Evolutionary conservation across 148 eudicot species (phyloP), one percentile per base, ranked within the genome.

Genomic region (Chenopodium formosanum): DNA sequence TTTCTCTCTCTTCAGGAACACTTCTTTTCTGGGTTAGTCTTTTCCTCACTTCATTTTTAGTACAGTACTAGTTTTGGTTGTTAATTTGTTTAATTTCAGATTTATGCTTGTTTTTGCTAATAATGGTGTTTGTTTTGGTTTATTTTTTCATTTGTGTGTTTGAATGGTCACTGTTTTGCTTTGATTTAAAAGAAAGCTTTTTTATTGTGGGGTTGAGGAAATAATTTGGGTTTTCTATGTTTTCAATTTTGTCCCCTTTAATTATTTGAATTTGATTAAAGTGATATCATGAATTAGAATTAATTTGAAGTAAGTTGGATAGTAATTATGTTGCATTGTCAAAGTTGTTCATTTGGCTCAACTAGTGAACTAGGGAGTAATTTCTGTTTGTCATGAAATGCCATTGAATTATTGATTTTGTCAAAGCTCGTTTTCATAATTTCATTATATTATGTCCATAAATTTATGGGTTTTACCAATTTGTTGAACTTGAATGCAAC

Each of bases 21-120:
- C 25, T 1, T 62, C 10, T n/a, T 73, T 52, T 50, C 60, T 73
- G 19, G 79, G 75, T 52, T 66, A 23, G 79, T 66, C 52, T 75
- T 29, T 23, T 37, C 5, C 52, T 4, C 79, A 67, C 47, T 65
- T 68, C 58, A 52, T 13, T 68, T 53, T 4, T 2, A 34, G 37
- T 34, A 34, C 4, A 9, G 10, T 71, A 32, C 23, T 31, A 8
- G 65, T 66, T 47, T 11, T 58, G 3, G 14, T 47, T 66, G 11
- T 11, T 7, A 6, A 78, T 67, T 81, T 52, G 60, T 64, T 76
- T 56, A 16, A 27, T 71, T 75, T 76, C 46, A 23, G 17, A 13
- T 75, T 68, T 47, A 23, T 75, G 80, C 62, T 78, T 25, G 64
- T 67, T 48, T 31, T 40, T 40, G 17, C 50, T n/a, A 16, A 10